Conservation (phyloP, 768 basidiomycete genomes). For the Lactarius trivialis region DNA sequence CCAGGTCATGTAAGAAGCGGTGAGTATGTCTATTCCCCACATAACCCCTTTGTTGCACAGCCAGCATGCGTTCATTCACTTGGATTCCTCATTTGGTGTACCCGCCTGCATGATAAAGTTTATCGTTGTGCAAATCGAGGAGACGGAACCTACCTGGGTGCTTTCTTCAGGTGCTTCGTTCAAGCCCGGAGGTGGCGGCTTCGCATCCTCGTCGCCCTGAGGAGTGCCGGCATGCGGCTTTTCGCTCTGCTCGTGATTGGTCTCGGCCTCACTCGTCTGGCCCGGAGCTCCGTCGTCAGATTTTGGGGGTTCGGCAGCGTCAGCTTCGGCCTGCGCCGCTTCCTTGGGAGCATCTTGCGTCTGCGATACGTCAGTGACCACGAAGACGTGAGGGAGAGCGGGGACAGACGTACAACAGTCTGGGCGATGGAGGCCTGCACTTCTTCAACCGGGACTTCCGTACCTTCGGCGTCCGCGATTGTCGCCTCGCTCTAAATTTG, state of each 20-base stretch:
- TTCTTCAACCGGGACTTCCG: slow-evolving; percentile 26
- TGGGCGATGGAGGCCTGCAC: slow-evolving; percentile 26
- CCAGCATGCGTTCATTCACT: slow-evolving; percentile 1
- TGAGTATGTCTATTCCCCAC: slow-evolving; percentile 5
- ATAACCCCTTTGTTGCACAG: neutral
- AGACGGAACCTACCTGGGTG: slow-evolving; percentile 8
- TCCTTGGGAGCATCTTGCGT: slow-evolving; percentile 25
- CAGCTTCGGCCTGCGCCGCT: slow-evolving; percentile 25
- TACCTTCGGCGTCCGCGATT: slow-evolving; percentile 27
- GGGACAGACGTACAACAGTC: slow-evolving; percentile 20
- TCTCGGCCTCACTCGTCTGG: slow-evolving; percentile 25
- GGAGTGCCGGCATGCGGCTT: slow-evolving; percentile 22
- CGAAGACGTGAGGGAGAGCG: neutral
- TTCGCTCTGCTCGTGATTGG: slow-evolving; percentile 24
- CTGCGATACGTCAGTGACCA: slow-evolving; percentile 11
- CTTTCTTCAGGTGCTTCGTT: slow-evolving; percentile 22
- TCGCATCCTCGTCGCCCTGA: slow-evolving; percentile 20
- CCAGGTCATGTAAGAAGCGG: neutral
- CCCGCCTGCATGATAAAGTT: neutral
- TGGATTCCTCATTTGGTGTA: neutral
- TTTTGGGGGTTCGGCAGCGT: slow-evolving; percentile 16
- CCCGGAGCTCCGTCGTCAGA: slow-evolving; percentile 22
- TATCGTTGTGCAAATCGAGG: neutral
- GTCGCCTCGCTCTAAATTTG: slow-evolving; percentile 9
- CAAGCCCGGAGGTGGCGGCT: slow-evolving; percentile 19